Conservation (phyloP, 176 grass and related monocot genomes). For the Pharus latifolius region DNA sequence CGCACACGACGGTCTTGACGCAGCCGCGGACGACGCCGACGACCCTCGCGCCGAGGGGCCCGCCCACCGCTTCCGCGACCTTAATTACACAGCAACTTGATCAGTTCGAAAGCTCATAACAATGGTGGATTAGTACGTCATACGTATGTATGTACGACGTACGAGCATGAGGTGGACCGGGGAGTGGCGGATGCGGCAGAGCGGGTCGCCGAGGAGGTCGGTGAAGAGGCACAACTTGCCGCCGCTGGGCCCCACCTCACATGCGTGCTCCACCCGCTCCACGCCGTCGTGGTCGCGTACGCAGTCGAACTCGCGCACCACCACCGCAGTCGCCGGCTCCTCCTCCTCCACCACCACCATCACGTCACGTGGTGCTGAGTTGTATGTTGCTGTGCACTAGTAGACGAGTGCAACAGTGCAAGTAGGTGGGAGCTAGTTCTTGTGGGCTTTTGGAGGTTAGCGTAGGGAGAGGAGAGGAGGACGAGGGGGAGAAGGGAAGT, state of each 20-base stretch:
- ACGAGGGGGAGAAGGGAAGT: no score
- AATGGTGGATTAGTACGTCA: not conserved
- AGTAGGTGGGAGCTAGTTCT: no score
- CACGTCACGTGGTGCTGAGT: no score
- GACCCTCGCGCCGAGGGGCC: conserved; percentile 19
- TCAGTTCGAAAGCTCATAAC: not conserved
- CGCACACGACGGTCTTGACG: conserved; percentile 59
- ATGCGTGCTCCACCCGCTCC: conserved; percentile 37
- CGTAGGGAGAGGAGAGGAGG: no score
- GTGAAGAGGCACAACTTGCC: conserved; percentile 63
- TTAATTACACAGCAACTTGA: not conserved
- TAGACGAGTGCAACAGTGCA: no score
- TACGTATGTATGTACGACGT: not conserved
- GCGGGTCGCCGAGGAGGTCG: conserved; percentile 78
- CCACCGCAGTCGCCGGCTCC: not conserved
- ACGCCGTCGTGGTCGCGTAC: conserved; percentile 24
- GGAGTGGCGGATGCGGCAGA: conserved; percentile 69
- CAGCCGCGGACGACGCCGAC: conserved; percentile 68
- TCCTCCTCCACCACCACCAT: not conserved
- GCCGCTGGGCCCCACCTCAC: conserved; percentile 51
- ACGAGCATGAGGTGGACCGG: conserved; percentile 73
- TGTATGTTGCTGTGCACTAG: no score
- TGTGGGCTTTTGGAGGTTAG: no score
- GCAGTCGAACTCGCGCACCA: conserved; percentile 42
- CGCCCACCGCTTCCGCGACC: conserved; percentile 25